Conservation (phyloP, 2,329 filamentous ascomycete species). For the Penicillium digitatum region DNA sequence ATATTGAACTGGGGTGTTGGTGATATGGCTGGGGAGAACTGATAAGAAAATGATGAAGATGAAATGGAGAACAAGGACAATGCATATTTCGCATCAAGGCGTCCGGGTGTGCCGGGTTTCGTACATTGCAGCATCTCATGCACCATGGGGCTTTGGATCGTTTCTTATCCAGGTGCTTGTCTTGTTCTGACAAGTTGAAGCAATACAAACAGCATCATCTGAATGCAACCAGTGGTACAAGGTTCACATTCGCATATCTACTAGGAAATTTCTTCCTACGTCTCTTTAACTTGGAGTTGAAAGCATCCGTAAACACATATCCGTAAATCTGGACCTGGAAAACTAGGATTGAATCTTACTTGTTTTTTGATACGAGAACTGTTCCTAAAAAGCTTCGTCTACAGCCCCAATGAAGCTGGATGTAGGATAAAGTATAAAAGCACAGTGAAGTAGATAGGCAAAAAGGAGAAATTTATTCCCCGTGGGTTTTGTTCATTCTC, state of each 20-base stretch:
- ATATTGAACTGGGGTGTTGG: constrained; percentile 11
- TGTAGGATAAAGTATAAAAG: neutral
- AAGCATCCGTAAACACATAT: neutral
- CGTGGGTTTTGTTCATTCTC: neutral
- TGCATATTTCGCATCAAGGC: neutral
- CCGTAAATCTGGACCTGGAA: neutral
- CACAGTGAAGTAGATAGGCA: neutral
- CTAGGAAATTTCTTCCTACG: neutral
- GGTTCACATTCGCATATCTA: neutral
- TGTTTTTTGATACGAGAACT: neutral
- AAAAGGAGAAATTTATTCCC: neutral
- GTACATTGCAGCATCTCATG: neutral
- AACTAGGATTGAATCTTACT: neutral
- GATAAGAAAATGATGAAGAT: neutral
- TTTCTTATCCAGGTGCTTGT: neutral
- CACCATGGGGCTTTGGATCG: neutral
- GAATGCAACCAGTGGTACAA: neutral
- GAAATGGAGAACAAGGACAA: neutral
- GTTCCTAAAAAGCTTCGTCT: too few species aligned
- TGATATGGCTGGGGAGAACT: neutral
- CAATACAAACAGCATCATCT: neutral
- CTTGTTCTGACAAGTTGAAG: neutral
- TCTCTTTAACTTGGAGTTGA: neutral
- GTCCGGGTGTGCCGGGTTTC: neutral
- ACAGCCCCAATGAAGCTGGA: neutral